phyloP scores from a whole-genome alignment of 768 basidiomycete species.

The Russula abietina region DNA sequence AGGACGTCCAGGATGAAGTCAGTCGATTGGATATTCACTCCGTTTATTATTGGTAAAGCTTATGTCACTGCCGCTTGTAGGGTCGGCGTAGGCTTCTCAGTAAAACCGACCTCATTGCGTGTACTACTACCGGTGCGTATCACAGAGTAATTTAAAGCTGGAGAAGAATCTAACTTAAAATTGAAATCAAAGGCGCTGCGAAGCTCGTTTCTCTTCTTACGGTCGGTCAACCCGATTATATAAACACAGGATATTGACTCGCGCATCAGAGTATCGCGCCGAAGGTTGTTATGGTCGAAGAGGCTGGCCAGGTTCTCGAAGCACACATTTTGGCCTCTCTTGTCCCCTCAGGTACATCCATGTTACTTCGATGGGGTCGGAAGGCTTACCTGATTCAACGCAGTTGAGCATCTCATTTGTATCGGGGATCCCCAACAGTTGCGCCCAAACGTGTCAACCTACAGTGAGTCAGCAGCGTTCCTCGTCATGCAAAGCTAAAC shows the following conservation, averaged over 20 bases:
- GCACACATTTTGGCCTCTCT: slow-evolving; percentile 64
- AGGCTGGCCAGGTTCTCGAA: slow-evolving; percentile 78
- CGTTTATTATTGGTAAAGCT: background rate
- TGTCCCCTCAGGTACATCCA: slow-evolving; percentile 38
- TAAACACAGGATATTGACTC: background rate
- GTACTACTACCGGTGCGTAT: slow-evolving; percentile 65
- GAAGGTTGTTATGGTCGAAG: slow-evolving; percentile 64
- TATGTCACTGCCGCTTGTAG: slow-evolving; percentile 33
- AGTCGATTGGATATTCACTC: slow-evolving; percentile 16
- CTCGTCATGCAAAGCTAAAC: background rate
- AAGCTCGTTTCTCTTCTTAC: slow-evolving; percentile 54
- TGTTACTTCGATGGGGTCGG: background rate
- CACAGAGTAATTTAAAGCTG: background rate
- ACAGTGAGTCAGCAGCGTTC: slow-evolving; percentile 35
- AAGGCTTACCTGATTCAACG: background rate
- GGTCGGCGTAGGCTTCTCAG: slow-evolving; percentile 48
- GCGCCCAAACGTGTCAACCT: slow-evolving; percentile 61
- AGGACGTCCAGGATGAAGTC: slow-evolving; percentile 52
- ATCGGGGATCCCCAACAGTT: slow-evolving; percentile 81
- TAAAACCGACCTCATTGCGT: slow-evolving; percentile 59
- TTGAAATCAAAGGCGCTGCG: slow-evolving; percentile 48
- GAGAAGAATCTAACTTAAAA: background rate
- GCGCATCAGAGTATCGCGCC: slow-evolving; percentile 48
- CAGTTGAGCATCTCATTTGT: slow-evolving; percentile 63
- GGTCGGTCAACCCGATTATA: slow-evolving; percentile 32